A percentile compares a stretch with the other conserved stretches of the same genome.
Evolutionary conservation across 2,329 filamentous ascomycete genomes (phyloP).

Genomic region (Colletotrichum agaves): DNA sequence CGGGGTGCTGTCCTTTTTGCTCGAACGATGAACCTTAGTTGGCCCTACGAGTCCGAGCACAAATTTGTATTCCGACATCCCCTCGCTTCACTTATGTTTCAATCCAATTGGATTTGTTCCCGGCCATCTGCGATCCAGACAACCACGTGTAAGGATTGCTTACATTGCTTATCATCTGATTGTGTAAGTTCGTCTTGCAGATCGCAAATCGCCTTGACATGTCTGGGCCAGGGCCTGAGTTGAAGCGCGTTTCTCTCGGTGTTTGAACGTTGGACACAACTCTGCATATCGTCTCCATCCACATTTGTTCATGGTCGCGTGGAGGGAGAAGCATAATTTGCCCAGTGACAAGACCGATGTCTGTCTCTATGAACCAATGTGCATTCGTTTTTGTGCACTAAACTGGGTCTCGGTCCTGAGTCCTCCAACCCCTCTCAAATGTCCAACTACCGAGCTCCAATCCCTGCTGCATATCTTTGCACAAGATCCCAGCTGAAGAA

Average conservation of each 20-base stretch:
- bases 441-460: not conserved
- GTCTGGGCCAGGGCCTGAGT: not conserved
- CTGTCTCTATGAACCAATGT: no score
- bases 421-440: not conserved
- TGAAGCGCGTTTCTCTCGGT: not conserved
- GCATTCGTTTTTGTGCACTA: not conserved
- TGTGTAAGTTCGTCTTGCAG: conserved; percentile 5
- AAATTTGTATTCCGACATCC: conserved; percentile 7
- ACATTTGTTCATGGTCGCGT: no score
- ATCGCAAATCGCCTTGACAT: conserved; percentile 5
- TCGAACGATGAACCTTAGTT: conserved; percentile 1
- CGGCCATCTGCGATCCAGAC: not conserved
- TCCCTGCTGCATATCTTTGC: conserved; percentile 9
- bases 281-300: not conserved
- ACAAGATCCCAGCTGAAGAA: conserved; percentile 1
- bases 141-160: conserved; percentile 13
- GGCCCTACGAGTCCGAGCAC: conserved; percentile 23
- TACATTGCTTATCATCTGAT: conserved; percentile 12
- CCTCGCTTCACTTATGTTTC: conserved; percentile 17
- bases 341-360: not conserved
- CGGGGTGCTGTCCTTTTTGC: not conserved
- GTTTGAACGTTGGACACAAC: not conserved
- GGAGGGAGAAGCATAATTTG: no score
- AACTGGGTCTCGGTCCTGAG: not conserved
- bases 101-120: conserved; percentile 2